phyloP scores from a whole-genome alignment of 1,139 yeast species.

The Debaryomyces fabryi region DNA sequence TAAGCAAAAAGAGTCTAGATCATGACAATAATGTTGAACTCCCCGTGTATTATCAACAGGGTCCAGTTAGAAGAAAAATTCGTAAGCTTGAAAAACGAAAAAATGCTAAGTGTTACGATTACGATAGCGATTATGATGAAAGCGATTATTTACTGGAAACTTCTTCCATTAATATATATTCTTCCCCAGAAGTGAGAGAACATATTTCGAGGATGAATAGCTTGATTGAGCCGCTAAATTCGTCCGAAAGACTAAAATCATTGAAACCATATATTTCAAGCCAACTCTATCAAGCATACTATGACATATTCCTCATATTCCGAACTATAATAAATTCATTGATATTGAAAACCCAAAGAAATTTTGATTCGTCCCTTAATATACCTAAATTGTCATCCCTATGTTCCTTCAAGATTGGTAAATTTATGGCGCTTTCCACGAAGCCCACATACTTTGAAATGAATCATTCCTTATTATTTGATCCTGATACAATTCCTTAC shows the following conservation, averaged over 20 bases:
- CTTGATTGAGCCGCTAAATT: conserved; percentile 23
- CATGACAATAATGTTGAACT: not conserved
- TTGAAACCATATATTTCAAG: conserved; percentile 28
- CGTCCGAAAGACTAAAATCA: conserved; percentile 29
- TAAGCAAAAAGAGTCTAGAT: not conserved
- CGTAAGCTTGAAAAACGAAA: not conserved
- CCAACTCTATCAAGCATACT: conserved; percentile 31
- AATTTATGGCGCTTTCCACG: conserved; percentile 35
- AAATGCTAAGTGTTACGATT: not conserved
- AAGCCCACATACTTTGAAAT: conserved; percentile 38
- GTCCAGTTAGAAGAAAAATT: not conserved
- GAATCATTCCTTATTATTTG: conserved; percentile 37
- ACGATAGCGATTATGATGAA: conserved; percentile 4
- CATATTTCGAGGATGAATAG: not conserved
- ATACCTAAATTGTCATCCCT: conserved; percentile 26
- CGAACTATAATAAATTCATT: conserved; percentile 25
- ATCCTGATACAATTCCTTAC: conserved; percentile 30
- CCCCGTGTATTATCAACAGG: not conserved
- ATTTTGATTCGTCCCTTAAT: not conserved
- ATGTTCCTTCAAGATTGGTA: conserved; percentile 38
- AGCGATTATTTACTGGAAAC: not conserved
- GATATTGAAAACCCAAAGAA: conserved; percentile 6
- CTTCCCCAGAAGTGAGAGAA: not conserved
- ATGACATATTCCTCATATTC: conserved; percentile 36
- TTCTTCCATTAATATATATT: not conserved